Percentiles rank a stretch among this genome's conserved stretches.
Evolutionary conservation across 768 basidiomycete species (phyloP).

Genomic region (Termitomyces bulborhizus): DNA sequence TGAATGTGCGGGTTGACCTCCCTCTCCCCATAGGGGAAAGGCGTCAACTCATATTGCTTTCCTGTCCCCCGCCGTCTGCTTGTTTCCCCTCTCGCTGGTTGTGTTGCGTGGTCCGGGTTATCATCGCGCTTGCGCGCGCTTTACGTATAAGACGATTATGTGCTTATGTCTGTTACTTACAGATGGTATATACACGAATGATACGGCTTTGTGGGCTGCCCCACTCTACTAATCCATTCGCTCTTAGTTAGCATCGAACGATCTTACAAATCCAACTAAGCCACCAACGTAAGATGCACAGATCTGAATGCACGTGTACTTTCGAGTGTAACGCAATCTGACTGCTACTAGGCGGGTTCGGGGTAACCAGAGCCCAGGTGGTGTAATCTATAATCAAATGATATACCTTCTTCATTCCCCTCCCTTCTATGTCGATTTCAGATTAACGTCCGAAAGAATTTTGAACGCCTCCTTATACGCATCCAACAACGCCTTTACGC

Average conservation of each 20-base stretch:
- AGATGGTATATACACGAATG: conserved; percentile 18
- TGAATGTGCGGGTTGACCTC: conserved; percentile 3
- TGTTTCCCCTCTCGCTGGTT: conserved; percentile 17
- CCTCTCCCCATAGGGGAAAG: neutral
- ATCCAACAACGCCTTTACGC: conserved; percentile 91
- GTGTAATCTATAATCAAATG: conserved; percentile 12
- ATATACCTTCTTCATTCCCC: conserved; percentile 9
- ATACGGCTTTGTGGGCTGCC: conserved; percentile 15
- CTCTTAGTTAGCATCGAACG: neutral
- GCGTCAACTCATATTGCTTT: conserved; percentile 4
- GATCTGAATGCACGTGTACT: neutral
- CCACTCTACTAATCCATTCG: neutral
- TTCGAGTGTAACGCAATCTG: neutral
- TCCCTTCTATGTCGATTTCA: conserved; percentile 50
- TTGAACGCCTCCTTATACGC: conserved; percentile 96
- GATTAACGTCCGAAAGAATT: conserved; percentile 74
- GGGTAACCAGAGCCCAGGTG: conserved; percentile 7
- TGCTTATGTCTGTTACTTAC: conserved; percentile 8
- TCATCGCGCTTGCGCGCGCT: conserved; percentile 15
- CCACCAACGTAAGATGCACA: neutral
- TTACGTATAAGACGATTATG: conserved; percentile 5
- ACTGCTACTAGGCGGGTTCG: conserved; percentile 3
- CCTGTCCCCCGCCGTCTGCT: conserved; percentile 14
- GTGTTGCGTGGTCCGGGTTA: conserved; percentile 15
- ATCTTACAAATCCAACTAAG: no score